phyloP scores from a whole-genome alignment of 2,329 filamentous ascomycete genomes.

The Diaporthe citrichinensis region DNA sequence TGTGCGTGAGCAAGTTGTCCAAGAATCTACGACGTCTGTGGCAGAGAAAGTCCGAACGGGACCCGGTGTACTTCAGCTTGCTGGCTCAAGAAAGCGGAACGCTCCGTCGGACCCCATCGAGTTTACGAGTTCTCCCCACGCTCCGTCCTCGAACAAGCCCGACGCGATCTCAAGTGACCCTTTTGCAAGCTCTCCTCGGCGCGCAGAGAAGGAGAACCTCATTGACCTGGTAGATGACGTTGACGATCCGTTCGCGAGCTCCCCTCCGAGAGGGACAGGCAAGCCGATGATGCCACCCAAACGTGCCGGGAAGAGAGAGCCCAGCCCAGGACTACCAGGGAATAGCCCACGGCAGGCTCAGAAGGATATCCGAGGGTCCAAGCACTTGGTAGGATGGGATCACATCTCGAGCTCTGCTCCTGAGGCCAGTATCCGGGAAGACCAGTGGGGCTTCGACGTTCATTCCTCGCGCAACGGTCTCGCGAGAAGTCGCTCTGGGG shows the following conservation, averaged over 20 bases:
- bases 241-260: slow-evolving; percentile 46
- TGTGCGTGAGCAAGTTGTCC: not conserved
- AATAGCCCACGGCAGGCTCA: slow-evolving; percentile 45
- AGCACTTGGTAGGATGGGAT: slow-evolving; percentile 57
- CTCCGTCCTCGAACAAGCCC: slow-evolving; percentile 27
- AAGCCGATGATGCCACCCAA: slow-evolving; percentile 33
- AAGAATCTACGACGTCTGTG: not conserved
- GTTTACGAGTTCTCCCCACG: slow-evolving; percentile 53
- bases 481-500: slow-evolving; percentile 42
- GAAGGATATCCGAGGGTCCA: slow-evolving; percentile 43
- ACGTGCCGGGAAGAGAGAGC: slow-evolving; percentile 37
- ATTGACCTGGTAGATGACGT: slow-evolving; percentile 24
- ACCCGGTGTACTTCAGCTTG: slow-evolving; percentile 35
- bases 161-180: slow-evolving; percentile 30
- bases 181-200: slow-evolving; percentile 36
- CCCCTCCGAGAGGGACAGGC: slow-evolving; percentile 39
- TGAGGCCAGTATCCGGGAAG: slow-evolving; percentile 47
- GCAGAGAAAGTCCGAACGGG: not conserved
- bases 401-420: slow-evolving; percentile 69
- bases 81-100: slow-evolving; percentile 43
- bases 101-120: slow-evolving; percentile 50
- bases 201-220: slow-evolving; percentile 36
- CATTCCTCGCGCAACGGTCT: slow-evolving; percentile 29
- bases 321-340: slow-evolving; percentile 43
- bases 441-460: slow-evolving; percentile 36